Conservation (phyloP, 2,329 filamentous ascomycete species). For the Graphiopsis chlorocephala region DNA sequence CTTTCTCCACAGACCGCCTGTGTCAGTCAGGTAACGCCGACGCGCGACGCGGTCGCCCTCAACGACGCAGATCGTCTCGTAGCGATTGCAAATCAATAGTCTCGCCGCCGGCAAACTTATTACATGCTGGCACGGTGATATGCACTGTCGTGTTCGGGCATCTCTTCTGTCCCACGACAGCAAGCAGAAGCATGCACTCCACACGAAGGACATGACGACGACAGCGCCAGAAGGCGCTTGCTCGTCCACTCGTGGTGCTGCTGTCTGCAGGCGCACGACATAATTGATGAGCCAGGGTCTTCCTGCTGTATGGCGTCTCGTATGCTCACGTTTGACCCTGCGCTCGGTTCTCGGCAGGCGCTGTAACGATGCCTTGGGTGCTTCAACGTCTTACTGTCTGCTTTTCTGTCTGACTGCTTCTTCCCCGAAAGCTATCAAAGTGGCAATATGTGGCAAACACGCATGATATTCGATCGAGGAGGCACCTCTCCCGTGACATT, state of each 20-base stretch:
- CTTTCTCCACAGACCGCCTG: not conserved
- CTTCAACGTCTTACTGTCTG: not conserved
- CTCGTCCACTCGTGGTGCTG: not conserved
- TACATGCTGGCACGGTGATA: not conserved
- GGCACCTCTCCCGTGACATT: not conserved
- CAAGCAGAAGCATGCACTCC: constrained; percentile 5
- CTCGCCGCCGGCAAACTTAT: not conserved
- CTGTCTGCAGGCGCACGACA: constrained; percentile 13
- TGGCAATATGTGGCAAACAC: not conserved
- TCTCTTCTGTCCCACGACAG: constrained; percentile 10
- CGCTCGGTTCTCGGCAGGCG: constrained; percentile 6
- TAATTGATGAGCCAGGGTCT: constrained; percentile 3
- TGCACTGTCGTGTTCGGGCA: constrained; percentile 7
- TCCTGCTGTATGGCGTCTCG: constrained; percentile 13
- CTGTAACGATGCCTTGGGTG: not conserved
- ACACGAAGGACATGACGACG: constrained; percentile 11
- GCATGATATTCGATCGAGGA: not conserved
- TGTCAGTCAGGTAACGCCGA: constrained; percentile 12
- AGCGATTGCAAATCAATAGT: not conserved
- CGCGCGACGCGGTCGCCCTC: constrained; percentile 1
- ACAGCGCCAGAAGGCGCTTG: constrained; percentile 5
- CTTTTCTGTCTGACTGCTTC: not conserved
- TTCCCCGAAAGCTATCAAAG: constrained; percentile 3
- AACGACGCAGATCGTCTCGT: constrained; percentile 1
- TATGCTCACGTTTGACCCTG: constrained; percentile 2